Evolutionary conservation across 176 grass and related monocot species (phyloP).

Genomic region (Rhynchospora breviuscula): DNA sequence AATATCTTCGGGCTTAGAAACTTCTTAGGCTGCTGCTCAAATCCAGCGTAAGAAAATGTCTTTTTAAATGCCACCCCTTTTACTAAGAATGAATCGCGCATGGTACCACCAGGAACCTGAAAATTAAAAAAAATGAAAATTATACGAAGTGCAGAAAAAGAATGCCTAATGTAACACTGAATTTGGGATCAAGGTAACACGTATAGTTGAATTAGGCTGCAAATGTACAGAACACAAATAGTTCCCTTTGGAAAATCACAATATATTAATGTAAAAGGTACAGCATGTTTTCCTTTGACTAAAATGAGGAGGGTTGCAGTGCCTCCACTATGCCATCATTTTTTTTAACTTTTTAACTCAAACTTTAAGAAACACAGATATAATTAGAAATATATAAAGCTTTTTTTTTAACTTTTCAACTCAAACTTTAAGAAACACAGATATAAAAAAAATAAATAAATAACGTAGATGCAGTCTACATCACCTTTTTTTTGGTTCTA

Average conservation of each 20-base stretch:
- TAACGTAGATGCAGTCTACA: neutral
- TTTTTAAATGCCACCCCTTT: conserved; percentile 96
- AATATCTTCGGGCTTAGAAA: conserved; percentile 88
- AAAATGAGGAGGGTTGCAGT: neutral
- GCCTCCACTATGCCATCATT: neutral
- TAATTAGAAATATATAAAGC: too few relatives aligned
- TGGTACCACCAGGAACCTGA: conserved; percentile 91
- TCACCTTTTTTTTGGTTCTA: neutral
- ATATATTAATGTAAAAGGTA: neutral
- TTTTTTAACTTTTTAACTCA: neutral
- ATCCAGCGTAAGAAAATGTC: conserved; percentile 94
- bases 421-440: neutral
- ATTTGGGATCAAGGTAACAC: neutral
- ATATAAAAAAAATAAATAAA: neutral
- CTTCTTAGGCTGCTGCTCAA: conserved; percentile 94
- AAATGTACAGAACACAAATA: neutral
- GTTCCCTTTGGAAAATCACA: neutral
- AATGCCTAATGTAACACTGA: neutral
- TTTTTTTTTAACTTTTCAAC: too few relatives aligned
- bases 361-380: neutral
- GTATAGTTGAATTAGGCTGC: neutral
- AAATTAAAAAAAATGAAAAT: conserved; percentile 12
- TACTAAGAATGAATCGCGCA: conserved; percentile 96
- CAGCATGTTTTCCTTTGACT: neutral
- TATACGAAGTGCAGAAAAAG: neutral